A percentile compares a stretch with the other conserved stretches of the same genome.
Evolutionary conservation across 2,329 filamentous ascomycete genomes (phyloP).

Genomic region (Dothideomycetes sp.): DNA sequence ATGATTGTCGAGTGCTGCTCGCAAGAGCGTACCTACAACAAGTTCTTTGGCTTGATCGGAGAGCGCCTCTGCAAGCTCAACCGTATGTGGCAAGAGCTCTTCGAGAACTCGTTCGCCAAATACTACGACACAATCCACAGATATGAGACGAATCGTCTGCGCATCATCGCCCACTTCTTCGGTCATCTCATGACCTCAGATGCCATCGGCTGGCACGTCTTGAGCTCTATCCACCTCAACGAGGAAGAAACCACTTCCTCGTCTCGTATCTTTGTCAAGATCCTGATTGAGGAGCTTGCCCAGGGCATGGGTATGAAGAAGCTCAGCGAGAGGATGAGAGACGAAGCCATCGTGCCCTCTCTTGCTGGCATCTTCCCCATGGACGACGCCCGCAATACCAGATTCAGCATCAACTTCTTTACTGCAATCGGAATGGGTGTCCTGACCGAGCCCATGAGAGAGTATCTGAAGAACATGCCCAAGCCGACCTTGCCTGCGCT

Average conservation of each 20-base stretch:
- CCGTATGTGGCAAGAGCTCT: constrained; percentile 84
- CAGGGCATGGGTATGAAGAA: constrained; percentile 79
- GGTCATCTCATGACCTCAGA: constrained; percentile 82
- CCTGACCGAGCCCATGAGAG: constrained; percentile 90
- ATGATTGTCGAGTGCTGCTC: constrained; percentile 98
- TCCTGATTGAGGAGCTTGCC: constrained; percentile 82
- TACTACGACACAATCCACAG: constrained; percentile 98
- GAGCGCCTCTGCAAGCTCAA: constrained; percentile 96
- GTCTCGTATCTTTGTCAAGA: constrained; percentile 97
- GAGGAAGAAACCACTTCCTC: constrained; percentile 96
- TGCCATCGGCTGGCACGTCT: constrained; percentile 82
- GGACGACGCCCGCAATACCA: constrained; percentile 79
- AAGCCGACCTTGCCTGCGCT: constrained; percentile 68
- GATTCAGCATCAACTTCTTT: constrained; percentile 99
- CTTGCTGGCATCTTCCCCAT: constrained; percentile 81
- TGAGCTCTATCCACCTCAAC: constrained; percentile 78
- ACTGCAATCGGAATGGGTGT: constrained; percentile 94
- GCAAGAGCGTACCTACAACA: constrained; percentile 93
- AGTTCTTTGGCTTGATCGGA: constrained; percentile 90
- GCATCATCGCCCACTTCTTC: constrained; percentile 92
- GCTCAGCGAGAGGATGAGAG: constrained; percentile 63
- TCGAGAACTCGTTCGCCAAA: constrained; percentile 78
- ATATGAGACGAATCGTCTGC: constrained; percentile 87
- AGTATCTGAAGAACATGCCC: constrained; percentile 78
- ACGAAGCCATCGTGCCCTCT: constrained; percentile 66